Conservation (phyloP, 2,329 filamentous ascomycete genomes). For the Cordyceps cicadae region DNA sequence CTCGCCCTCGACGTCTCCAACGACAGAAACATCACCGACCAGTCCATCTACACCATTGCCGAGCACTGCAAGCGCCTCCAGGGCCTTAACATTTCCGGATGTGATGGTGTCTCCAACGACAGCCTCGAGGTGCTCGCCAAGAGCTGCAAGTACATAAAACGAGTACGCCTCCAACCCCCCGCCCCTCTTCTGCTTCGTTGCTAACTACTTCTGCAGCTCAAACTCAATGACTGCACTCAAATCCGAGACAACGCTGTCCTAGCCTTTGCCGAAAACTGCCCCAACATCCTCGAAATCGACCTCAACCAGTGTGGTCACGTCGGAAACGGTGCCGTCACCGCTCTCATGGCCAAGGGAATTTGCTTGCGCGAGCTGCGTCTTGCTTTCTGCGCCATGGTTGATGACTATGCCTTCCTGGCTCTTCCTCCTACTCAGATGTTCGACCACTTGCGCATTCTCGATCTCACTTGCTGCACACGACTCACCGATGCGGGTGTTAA, state of each 20-base stretch:
- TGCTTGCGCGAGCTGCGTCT: slow-evolving; percentile 86
- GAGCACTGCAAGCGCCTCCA: slow-evolving; percentile 77
- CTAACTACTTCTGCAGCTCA: slow-evolving; percentile 52
- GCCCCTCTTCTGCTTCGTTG: background rate
- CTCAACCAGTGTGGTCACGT: slow-evolving; percentile 77
- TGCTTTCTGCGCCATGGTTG: slow-evolving; percentile 75
- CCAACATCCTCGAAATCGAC: slow-evolving; percentile 92
- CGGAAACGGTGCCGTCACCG: slow-evolving; percentile 74
- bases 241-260: slow-evolving; percentile 74
- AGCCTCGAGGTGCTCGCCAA: slow-evolving; percentile 74
- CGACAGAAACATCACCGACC: slow-evolving; percentile 74
- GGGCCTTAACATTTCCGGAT: slow-evolving; percentile 86
- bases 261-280: slow-evolving; percentile 80
- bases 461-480: slow-evolving; percentile 79
- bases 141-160: slow-evolving; percentile 78
- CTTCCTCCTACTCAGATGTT: slow-evolving; percentile 63
- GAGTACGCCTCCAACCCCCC: slow-evolving; percentile 46
- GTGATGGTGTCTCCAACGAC: slow-evolving; percentile 75
- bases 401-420: slow-evolving; percentile 78
- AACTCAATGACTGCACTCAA: slow-evolving; percentile 87
- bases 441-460: slow-evolving; percentile 85
- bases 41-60: slow-evolving; percentile 69
- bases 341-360: slow-evolving; percentile 67
- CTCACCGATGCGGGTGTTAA: slow-evolving; percentile 82
- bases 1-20: slow-evolving; percentile 86